Evolutionary conservation across 2,329 filamentous ascomycete species (phyloP).

Genomic region (Penicillium sp.): DNA sequence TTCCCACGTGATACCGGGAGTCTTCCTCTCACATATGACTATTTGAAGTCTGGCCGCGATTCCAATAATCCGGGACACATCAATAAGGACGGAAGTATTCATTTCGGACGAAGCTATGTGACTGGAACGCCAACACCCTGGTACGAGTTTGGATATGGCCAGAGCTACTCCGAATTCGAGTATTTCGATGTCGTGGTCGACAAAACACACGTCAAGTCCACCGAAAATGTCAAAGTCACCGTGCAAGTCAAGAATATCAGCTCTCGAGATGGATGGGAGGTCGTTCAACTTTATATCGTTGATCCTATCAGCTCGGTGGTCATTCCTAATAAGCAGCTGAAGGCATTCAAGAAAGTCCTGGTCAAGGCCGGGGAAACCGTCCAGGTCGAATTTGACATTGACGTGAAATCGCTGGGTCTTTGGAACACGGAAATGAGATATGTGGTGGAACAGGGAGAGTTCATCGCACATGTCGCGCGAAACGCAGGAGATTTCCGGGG

Average conservation of each 20-base stretch:
- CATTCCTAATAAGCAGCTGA: neutral
- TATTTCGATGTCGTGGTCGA: neutral
- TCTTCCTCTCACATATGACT: neutral
- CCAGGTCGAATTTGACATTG: neutral
- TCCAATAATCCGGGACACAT: neutral
- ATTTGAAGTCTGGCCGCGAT: neutral
- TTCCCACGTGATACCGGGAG: neutral
- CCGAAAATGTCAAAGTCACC: neutral
- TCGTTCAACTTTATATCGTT: neutral
- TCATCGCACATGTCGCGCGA: neutral
- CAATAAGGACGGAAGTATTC: neutral
- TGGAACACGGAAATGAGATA: neutral
- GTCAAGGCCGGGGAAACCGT: neutral
- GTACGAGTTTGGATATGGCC: neutral
- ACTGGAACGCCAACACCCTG: neutral
- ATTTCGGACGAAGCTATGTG: neutral
- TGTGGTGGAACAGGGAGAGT: neutral
- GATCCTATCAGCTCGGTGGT: neutral
- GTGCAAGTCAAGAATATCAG: neutral
- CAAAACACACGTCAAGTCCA: neutral
- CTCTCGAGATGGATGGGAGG: neutral
- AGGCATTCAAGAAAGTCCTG: neutral
- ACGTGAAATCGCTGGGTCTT: neutral
- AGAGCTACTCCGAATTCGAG: neutral
- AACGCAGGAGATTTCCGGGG: neutral